phyloP scores from a whole-genome alignment of 2,329 filamentous ascomycete genomes.

The Clarireedia hainanense region DNA sequence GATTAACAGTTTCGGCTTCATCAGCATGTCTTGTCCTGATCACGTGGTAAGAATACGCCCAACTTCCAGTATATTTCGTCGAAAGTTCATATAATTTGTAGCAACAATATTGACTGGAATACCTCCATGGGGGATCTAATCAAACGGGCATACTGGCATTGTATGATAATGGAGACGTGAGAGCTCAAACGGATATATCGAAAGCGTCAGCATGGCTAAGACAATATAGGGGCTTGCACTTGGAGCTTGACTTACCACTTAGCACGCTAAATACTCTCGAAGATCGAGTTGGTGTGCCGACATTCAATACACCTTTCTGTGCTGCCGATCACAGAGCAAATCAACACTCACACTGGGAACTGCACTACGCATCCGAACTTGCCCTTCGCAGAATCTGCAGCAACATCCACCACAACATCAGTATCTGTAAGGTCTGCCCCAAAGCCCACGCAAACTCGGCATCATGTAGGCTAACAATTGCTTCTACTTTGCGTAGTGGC shows the following conservation, averaged over 20 bases:
- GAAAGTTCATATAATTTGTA: conserved; percentile 9
- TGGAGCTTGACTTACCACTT: conserved; percentile 50
- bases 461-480: conserved; percentile 3
- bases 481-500: not conserved
- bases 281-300: conserved; percentile 45
- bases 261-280: conserved; percentile 48
- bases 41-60: conserved; percentile 35
- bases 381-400: conserved; percentile 45
- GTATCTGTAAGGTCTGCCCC: conserved; percentile 37
- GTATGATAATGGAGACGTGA: conserved; percentile 46
- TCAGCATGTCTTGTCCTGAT: conserved; percentile 49
- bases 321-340: conserved; percentile 41
- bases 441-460: too few relatives aligned
- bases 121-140: conserved; percentile 43
- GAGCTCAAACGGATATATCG: conserved; percentile 4
- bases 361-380: conserved; percentile 53
- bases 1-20: conserved; percentile 47
- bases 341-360: conserved; percentile 45
- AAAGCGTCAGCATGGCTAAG: conserved; percentile 9
- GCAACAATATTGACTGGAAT: conserved; percentile 38
- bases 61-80: not conserved
- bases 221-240: conserved; percentile 39
- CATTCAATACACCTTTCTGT: conserved; percentile 41
- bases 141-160: conserved; percentile 49
- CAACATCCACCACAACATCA: conserved; percentile 44